Evolutionary conservation across 306 rosid genomes (phyloP), one percentile per base, ranked within the genome.

Genomic region (Inga oerstediana): DNA sequence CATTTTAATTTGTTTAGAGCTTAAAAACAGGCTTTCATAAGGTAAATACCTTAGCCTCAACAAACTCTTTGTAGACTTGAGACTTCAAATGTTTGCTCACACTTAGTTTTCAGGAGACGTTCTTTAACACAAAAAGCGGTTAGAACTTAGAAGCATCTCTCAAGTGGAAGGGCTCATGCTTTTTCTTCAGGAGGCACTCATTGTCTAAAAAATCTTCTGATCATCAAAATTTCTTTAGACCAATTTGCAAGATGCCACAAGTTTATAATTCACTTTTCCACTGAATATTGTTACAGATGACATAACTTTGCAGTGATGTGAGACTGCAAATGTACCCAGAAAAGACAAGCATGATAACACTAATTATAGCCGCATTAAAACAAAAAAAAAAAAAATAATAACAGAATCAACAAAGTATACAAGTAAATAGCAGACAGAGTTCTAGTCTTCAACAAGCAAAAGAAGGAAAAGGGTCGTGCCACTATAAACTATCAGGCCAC

Each of bases 171-270:
- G 13, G 48, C 30, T 69, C 46, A 11, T 10, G 34, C 66, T 59
- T 59, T 22, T 59, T 22, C 66, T 22, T 59, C 15, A 22, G 66
- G 34, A 59, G 32, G 22, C 2, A 20, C 8, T 58, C 30, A 59
- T 8, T 59, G 2, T 22, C 66, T 22, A 22, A 54, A 32, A 62
- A 15, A 66, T 1, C 20, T 34, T 83, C 52, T 77, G 10, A 61
- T 70, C 71, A 44, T 20, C 34, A 77, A 56, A 27, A 62, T 3
- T 64, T 7, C 68, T 78, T 46, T 27, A 43, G 59, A 85, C n/a
- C 66, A 73, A 78, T 85, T 52, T 51, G 76, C 35, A 67, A 65
- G 69, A 81, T 56, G 39, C 73, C 61, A 77, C n/a, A 45, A 5
- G 43, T 74, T 37, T 59, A 84, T 24, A 20, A 76, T n/a, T 80